A percentile compares a stretch with the other conserved stretches of the same genome.
Evolutionary conservation across 495 filamentous ascomycete genomes (phyloP).

Genomic region (Neurospora sp.): DNA sequence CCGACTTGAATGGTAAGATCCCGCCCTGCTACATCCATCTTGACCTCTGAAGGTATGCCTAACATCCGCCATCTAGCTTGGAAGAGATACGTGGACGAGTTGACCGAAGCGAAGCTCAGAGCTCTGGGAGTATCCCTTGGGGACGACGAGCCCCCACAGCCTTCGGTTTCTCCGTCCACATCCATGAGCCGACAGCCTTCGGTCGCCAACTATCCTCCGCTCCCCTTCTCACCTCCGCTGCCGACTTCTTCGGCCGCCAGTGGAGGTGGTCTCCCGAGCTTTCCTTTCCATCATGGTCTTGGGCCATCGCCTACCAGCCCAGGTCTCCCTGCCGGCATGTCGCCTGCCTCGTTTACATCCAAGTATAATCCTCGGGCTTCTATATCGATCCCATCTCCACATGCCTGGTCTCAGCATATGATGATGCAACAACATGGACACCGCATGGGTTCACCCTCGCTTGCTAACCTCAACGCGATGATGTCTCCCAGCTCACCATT

Average conservation of each 20-base stretch:
- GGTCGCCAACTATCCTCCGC: slow-evolving; percentile 44
- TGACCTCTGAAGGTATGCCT: slow-evolving; percentile 4
- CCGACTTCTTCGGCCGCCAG: slow-evolving; percentile 55
- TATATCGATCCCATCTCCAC: slow-evolving; percentile 39
- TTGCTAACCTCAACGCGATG: slow-evolving; percentile 36
- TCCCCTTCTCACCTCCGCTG: slow-evolving; percentile 66
- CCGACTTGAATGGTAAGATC: slow-evolving; percentile 49
- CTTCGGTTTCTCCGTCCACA: slow-evolving; percentile 41
- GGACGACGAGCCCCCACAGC: slow-evolving; percentile 54
- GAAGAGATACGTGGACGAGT: slow-evolving; percentile 68
- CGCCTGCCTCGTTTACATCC: slow-evolving; percentile 47
- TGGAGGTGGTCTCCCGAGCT: slow-evolving; percentile 47
- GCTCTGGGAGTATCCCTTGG: slow-evolving; percentile 77
- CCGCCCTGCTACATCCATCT: background rate
- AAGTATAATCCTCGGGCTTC: slow-evolving; percentile 47
- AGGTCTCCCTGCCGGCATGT: slow-evolving; percentile 38
- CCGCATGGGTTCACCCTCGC: slow-evolving; percentile 47
- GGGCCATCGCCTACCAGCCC: slow-evolving; percentile 37
- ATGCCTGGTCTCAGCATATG: slow-evolving; percentile 46
- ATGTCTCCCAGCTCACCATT: slow-evolving; percentile 44
- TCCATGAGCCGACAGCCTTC: slow-evolving; percentile 51
- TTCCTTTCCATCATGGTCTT: slow-evolving; percentile 44
- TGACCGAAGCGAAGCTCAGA: slow-evolving; percentile 83
- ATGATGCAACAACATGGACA: slow-evolving; percentile 42
- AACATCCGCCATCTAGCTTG: slow-evolving; percentile 46